Evolutionary conservation across 2,329 filamentous ascomycete genomes (phyloP).

Genomic region (Orbilia ellipsospora): DNA sequence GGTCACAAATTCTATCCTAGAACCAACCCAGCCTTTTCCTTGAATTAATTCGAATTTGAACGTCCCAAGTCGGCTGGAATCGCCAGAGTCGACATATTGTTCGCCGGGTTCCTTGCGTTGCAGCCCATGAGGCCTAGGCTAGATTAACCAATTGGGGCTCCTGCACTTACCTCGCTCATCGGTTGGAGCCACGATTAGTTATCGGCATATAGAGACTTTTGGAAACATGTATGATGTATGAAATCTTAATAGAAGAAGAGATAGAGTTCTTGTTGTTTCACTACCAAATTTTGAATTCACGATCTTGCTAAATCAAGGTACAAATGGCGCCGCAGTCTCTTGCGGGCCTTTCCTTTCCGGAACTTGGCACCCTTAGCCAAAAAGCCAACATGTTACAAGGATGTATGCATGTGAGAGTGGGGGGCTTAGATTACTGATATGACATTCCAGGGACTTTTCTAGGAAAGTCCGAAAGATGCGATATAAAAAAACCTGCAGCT

Average conservation of each 20-base stretch:
- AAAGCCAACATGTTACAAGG: background rate
- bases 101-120: conserved; percentile 1
- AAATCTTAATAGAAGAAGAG: no score
- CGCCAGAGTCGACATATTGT: background rate
- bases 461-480: conserved; percentile 21
- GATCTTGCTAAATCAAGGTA: conserved; percentile 1
- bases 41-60: background rate
- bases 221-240: no score
- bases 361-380: background rate
- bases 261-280: background rate
- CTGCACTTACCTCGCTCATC: background rate
- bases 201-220: background rate
- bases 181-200: conserved; percentile 26
- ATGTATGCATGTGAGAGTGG: conserved; percentile 15
- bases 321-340: background rate
- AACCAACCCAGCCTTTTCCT: conserved; percentile 3
- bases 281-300: background rate
- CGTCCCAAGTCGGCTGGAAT: no score
- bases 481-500: conserved; percentile 35
- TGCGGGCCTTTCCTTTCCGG: background rate
- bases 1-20: conserved; percentile 9
- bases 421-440: conserved; percentile 38
- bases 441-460: conserved; percentile 10
- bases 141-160: background rate
- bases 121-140: background rate